phyloP scores from a whole-genome alignment of 176 grass and related monocot genomes.

The Aechmea fasciata region DNA sequence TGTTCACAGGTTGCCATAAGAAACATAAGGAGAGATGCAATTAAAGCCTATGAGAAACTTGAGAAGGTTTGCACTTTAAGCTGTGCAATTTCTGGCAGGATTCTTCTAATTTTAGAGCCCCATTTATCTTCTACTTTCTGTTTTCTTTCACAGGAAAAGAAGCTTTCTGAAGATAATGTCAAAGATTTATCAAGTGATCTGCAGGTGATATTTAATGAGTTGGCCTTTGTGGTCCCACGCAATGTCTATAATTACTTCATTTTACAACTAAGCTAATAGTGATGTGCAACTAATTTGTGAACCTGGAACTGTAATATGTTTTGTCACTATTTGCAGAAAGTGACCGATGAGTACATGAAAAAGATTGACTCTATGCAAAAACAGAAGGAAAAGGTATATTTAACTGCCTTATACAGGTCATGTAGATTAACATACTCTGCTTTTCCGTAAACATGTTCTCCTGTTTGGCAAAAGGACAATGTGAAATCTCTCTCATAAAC shows the following conservation, averaged over 20 bases:
- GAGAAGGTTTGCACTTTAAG: slow-evolving; percentile 63
- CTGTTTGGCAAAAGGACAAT: neutral
- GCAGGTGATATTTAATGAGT: slow-evolving; percentile 26
- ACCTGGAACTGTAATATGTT: slow-evolving; percentile 16
- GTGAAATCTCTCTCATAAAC: too few relatives aligned
- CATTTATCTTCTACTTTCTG: slow-evolving; percentile 7
- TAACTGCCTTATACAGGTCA: neutral
- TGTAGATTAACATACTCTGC: neutral
- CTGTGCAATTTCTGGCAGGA: neutral
- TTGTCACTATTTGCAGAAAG: slow-evolving; percentile 57
- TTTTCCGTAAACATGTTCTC: neutral
- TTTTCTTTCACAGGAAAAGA: slow-evolving; percentile 64
- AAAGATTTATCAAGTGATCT: slow-evolving; percentile 71
- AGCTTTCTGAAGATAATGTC: slow-evolving; percentile 83
- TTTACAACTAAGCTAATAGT: neutral
- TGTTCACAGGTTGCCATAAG: slow-evolving; percentile 78
- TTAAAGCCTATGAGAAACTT: slow-evolving; percentile 94
- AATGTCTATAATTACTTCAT: neutral
- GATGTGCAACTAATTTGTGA: neutral
- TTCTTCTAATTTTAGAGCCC: slow-evolving; percentile 4
- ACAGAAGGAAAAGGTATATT: slow-evolving; percentile 55
- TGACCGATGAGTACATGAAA: slow-evolving; percentile 83
- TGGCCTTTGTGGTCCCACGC: neutral
- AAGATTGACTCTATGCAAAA: slow-evolving; percentile 68
- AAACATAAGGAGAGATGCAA: slow-evolving; percentile 87